Percentiles rank a stretch among this genome's conserved stretches.
These are phyloP conservation scores for Escallonia rubra DNA, from an alignment of 129 eudicot genomes.

Conservation along the genomic window DNA sequence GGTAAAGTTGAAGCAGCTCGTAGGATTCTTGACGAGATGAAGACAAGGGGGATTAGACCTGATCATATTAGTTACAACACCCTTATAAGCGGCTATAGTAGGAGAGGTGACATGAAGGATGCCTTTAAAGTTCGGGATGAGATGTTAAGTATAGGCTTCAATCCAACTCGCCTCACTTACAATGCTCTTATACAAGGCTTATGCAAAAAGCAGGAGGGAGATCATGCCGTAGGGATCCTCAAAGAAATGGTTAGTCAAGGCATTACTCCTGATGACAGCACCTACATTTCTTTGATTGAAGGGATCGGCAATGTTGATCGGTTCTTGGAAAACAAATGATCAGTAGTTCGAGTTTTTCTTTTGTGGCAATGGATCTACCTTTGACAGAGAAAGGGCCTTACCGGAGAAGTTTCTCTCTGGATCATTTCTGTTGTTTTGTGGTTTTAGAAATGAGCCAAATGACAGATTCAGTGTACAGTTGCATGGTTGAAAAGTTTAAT, in stretches of 20 bases:
- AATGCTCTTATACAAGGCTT: slow-evolving; percentile 74
- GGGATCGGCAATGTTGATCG: slow-evolving; percentile 38
- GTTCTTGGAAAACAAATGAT: slow-evolving; percentile 23
- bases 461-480: slow-evolving; percentile 2
- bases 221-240: slow-evolving; percentile 43
- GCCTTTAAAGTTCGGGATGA: slow-evolving; percentile 59
- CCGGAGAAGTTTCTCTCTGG: neutral
- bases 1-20: slow-evolving; percentile 65
- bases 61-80: slow-evolving; percentile 66
- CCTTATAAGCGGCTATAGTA: slow-evolving; percentile 64
- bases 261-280: slow-evolving; percentile 62
- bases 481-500: neutral
- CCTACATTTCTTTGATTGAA: slow-evolving; percentile 45
- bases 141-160: slow-evolving; percentile 56
- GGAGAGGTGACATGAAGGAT: slow-evolving; percentile 62
- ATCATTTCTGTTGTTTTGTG: slow-evolving; percentile 3
- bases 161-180: slow-evolving; percentile 55
- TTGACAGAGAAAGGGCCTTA: neutral
- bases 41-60: slow-evolving; percentile 53
- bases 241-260: slow-evolving; percentile 70
- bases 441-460: neutral
- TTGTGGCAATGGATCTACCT: neutral
- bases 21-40: slow-evolving; percentile 58
- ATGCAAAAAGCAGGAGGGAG: slow-evolving; percentile 49
- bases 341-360: neutral